Conservation (phyloP, 2,329 filamentous ascomycete species). For the Phialophora tarda region DNA sequence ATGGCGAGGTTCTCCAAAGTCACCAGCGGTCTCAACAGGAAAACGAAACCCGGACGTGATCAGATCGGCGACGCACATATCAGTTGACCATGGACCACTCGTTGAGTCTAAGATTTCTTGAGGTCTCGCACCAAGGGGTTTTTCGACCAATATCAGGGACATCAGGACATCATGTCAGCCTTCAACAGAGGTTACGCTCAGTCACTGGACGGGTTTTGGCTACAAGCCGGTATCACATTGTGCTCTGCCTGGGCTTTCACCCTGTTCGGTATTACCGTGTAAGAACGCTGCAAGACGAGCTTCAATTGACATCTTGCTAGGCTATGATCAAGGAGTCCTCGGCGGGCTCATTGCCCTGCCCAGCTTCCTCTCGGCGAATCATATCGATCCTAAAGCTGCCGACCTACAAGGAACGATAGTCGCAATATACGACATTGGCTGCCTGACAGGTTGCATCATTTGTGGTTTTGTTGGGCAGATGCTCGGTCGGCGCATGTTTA, state of each 20-base stretch:
- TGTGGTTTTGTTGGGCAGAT: slow-evolving; percentile 46
- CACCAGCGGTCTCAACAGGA: neutral
- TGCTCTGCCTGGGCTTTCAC: slow-evolving; percentile 34
- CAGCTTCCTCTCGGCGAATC: slow-evolving; percentile 48
- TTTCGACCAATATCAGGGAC: neutral
- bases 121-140: neutral
- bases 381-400: slow-evolving; percentile 42
- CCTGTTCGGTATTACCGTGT: slow-evolving; percentile 24
- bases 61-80: slow-evolving; percentile 14
- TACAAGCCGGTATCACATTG: slow-evolving; percentile 29
- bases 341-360: slow-evolving; percentile 60
- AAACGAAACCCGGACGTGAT: slow-evolving; percentile 5
- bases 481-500: slow-evolving; percentile 52
- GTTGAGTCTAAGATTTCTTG: neutral
- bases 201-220: slow-evolving; percentile 24
- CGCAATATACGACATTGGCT: slow-evolving; percentile 54
- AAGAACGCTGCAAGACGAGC: neutral
- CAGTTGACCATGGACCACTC: neutral
- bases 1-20: neutral
- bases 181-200: slow-evolving; percentile 33
- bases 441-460: slow-evolving; percentile 48
- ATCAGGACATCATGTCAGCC: slow-evolving; percentile 19
- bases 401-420: slow-evolving; percentile 58
- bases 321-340: slow-evolving; percentile 35
- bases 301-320: slow-evolving; percentile 11